Evolutionary conservation across 768 basidiomycete genomes (phyloP).

Genomic region (Suillus spraguei): DNA sequence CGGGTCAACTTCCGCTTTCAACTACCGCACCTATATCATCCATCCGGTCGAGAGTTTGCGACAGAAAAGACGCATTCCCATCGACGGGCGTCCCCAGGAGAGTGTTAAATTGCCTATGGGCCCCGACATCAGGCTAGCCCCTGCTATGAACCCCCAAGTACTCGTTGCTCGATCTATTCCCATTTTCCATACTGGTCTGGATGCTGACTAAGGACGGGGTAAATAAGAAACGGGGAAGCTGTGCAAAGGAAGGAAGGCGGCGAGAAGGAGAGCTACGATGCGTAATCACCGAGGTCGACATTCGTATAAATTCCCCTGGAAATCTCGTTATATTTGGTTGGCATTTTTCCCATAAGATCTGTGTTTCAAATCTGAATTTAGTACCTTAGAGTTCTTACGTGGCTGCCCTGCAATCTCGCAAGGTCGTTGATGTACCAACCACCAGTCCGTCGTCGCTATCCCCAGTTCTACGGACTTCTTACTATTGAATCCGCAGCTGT

Average conservation of each 20-base stretch:
- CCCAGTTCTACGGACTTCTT: slow-evolving; percentile 4
- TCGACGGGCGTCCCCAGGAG: slow-evolving; percentile 9
- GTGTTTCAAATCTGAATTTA: slow-evolving; percentile 4
- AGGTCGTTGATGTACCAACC: slow-evolving; percentile 61
- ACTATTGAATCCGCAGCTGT: slow-evolving; percentile 36
- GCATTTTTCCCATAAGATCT: slow-evolving; percentile 19
- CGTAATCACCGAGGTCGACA: slow-evolving; percentile 37
- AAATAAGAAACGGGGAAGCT: slow-evolving; percentile 20
- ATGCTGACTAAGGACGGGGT: slow-evolving; percentile 48
- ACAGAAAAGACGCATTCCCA: slow-evolving; percentile 15
- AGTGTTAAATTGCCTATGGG: slow-evolving; percentile 18
- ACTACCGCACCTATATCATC: slow-evolving; percentile 24
- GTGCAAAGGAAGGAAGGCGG: slow-evolving; percentile 67
- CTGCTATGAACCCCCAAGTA: slow-evolving; percentile 61
- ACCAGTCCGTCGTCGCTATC: slow-evolving; percentile 44
- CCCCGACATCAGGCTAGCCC: slow-evolving; percentile 44
- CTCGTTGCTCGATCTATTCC: slow-evolving; percentile 65
- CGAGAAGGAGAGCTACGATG: slow-evolving; percentile 53
- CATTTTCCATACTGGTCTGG: slow-evolving; percentile 61
- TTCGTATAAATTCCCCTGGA: slow-evolving; percentile 71
- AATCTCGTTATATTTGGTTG: slow-evolving; percentile 66
- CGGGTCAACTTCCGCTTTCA: slow-evolving; percentile 33
- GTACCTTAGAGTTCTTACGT: slow-evolving; percentile 65
- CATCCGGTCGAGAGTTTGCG: slow-evolving; percentile 17
- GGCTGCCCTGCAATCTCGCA: slow-evolving; percentile 57